Evolutionary conservation across 495 filamentous ascomycete species (phyloP), one percentile per base, ranked within the genome.

Genomic region (Astrothelium subdiscretum): DNA sequence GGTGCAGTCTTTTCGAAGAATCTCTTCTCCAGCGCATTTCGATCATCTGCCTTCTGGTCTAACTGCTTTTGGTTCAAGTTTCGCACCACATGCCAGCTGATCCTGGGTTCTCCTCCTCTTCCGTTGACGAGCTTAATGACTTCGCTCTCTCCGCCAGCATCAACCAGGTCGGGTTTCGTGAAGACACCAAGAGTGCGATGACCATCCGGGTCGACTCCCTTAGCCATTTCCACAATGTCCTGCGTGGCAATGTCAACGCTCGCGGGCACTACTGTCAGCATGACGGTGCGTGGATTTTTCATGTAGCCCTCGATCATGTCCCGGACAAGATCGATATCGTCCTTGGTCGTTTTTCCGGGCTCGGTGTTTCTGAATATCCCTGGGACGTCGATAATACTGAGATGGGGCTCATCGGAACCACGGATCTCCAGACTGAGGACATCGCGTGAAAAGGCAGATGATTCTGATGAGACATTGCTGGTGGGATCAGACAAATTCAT

Each of bases 231-330:
- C 0, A 87, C 66, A 32, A 88, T 84, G 48, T 85, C 82, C 63
- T 89, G 82, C 8, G 79, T 79, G 2, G 77, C 82, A 54, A 84
- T 78, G 64, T 88, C 85, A 31, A 82, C 82, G 62, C 85, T 85
- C 1, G 83, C 83, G 0, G 83, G 83, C 11, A 87, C 67, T 13
- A 86, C 83, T 0, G 81, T 77, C 0, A 88, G 72, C 44, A 69
- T 65, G 11, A 69, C 70, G 1, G 81, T 80, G 1, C 83, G 75
- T 2, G 66, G 67, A 58, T 84, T 78, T 29, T 66, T 65, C 63
- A 85, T 85, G 51, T 86, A 85, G 0, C 64, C 64, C 4, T 72
- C 63, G 0, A 86, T 83, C 79, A 87, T 80, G 4, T 78, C 72
- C 44, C 67, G 70, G 0, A 86, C 80, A 12, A 82, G 65, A 0